Base-by-base conservation (phyloP, 345 rosid genomes). In the Ailanthus altissimus region DNA sequence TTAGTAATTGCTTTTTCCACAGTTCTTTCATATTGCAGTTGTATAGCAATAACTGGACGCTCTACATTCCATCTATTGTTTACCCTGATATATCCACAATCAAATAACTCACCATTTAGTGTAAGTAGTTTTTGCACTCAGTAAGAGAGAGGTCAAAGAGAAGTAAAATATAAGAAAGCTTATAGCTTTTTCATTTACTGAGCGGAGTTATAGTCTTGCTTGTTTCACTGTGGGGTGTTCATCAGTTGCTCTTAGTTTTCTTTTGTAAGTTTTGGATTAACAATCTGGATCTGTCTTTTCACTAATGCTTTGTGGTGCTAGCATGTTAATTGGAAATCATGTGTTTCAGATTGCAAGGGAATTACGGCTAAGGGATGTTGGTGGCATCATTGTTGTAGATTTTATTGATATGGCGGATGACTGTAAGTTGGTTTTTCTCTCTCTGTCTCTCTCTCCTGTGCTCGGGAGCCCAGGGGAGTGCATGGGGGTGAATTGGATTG, bases 371-470 rank as follows among this genome's bases (percentile, higher is more conserved):
- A 88, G 99, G 85, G 97, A 93, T 74, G 87, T 95, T 63, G 99
- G 99, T 16, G 99, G 99, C 83, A 95, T 93, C 82, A 95, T 95
- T 78, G 98, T 95, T 72, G 99, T 95, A 42, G 99, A 95, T 91
- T 95, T 95, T 85, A 95, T 95, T 57, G 99, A 92, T 84, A 93
- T 93, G 98, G 93, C 64, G 59, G 97, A 93, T 83, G 98, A 93
- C 67, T 89, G 98, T 95, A 78, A 87, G 96, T 79, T 50, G 5
- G 63, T 83, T 36, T 72, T 54, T 63, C 67, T 32, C 43, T 36
- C 40, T 16, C 66, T 15, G 28, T 23, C 62, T 12, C 67, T 36
- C 38, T 16, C 36, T 7, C 10, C 46, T 38, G 6, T 63, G 14
- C 40, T 36, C 14, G 6, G 10, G 67, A 18, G 14, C 14, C 11